phyloP scores from a whole-genome alignment of 2,329 filamentous ascomycete genomes.

The Cadophora malorum region DNA sequence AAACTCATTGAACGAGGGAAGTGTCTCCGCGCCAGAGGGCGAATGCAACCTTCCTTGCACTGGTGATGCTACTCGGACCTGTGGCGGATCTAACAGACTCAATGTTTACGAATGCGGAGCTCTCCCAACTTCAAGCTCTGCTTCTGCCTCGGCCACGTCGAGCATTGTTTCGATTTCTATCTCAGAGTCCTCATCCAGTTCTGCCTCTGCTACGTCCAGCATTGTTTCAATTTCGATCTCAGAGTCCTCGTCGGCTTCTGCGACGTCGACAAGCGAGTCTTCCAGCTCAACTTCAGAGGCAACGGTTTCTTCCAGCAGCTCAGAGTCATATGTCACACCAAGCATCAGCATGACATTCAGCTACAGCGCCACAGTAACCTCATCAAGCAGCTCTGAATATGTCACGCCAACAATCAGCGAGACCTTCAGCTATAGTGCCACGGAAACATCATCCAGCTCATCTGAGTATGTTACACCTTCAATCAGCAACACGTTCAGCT shows the following conservation, averaged over 20 bases:
- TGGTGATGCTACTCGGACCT: conserved; percentile 20
- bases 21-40: not conserved
- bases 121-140: conserved; percentile 16
- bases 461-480: not conserved
- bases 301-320: conserved; percentile 15
- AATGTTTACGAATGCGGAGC: conserved; percentile 23
- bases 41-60: conserved; percentile 25
- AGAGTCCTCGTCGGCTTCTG: not conserved
- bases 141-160: conserved; percentile 1
- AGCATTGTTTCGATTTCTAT: conserved; percentile 11
- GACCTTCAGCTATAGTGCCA: conserved; percentile 11
- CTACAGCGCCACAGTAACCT: not conserved
- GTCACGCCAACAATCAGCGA: not conserved
- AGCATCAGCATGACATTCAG: not conserved
- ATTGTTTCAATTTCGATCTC: conserved; percentile 15
- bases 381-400: conserved; percentile 11
- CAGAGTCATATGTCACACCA: not conserved
- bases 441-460: not conserved
- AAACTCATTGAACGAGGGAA: conserved; percentile 29
- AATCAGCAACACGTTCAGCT: not conserved
- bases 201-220: conserved; percentile 7
- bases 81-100: conserved; percentile 34
- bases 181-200: conserved; percentile 9
- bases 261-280: conserved; percentile 9
- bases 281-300: conserved; percentile 19